Conservation (phyloP, 1,284 basidiomycete species). For the Coniferiporia sulphurascens region DNA sequence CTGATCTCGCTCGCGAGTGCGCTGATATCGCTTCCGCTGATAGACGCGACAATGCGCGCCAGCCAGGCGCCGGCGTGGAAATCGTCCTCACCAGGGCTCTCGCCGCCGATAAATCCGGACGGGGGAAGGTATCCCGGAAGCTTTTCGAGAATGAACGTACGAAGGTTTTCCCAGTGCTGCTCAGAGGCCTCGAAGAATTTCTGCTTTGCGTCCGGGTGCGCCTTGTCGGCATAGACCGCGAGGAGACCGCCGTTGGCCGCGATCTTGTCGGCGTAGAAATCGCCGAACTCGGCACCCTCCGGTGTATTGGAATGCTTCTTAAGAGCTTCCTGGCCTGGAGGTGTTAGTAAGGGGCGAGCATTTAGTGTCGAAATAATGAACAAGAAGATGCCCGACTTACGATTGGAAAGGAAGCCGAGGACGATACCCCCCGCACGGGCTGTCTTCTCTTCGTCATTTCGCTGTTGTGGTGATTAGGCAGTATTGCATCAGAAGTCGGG, state of each 20-base stretch:
- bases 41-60: conserved; percentile 34
- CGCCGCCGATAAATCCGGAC: conserved; percentile 45
- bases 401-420: conserved; percentile 38
- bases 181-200: conserved; percentile 39
- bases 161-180: conserved; percentile 37
- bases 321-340: conserved; percentile 38
- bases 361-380: conserved; percentile 17
- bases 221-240: conserved; percentile 39
- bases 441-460: conserved; percentile 47
- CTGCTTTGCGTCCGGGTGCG: conserved; percentile 31
- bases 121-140: conserved; percentile 39
- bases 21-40: conserved; percentile 22
- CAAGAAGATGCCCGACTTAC: conserved; percentile 34
- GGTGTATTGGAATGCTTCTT: conserved; percentile 36
- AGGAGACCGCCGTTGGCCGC: conserved; percentile 42
- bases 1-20: conserved; percentile 34
- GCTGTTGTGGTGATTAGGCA: conserved; percentile 25
- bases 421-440: conserved; percentile 37
- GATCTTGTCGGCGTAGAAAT: conserved; percentile 50
- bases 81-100: conserved; percentile 46
- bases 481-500: not conserved
- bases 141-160: conserved; percentile 35
- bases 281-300: conserved; percentile 42
- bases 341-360: not conserved
- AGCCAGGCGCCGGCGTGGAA: conserved; percentile 52